A percentile compares a stretch with the other conserved stretches of the same genome.
These are phyloP conservation scores for Metarhizium humberi DNA, from an alignment of 2,329 filamentous ascomycete species.

Conservation along the genomic window DNA sequence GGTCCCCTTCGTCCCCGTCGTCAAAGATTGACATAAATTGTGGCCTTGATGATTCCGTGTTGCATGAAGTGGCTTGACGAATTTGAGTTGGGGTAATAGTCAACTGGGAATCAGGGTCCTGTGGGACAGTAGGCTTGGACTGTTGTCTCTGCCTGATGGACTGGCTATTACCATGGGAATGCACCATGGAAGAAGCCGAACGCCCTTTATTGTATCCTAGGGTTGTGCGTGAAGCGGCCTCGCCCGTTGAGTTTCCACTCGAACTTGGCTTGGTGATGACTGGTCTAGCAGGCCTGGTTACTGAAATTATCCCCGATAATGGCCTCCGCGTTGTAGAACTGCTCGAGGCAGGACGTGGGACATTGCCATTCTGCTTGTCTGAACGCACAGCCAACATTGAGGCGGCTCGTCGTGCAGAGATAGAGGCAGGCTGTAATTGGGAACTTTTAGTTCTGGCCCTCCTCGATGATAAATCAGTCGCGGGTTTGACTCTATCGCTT, in stretches of 20 bases:
- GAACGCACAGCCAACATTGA: conserved; percentile 37
- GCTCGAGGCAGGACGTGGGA: not conserved
- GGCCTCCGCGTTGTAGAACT: conserved; percentile 13
- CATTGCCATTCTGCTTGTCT: conserved; percentile 7
- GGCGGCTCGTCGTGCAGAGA: conserved; percentile 42
- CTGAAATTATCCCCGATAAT: conserved; percentile 20
- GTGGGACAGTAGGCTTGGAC: conserved; percentile 8
- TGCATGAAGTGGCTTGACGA: conserved; percentile 11
- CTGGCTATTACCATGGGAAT: conserved; percentile 14
- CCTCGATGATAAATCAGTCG: not conserved
- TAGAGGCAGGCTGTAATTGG: conserved; percentile 17
- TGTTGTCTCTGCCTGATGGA: conserved; percentile 8
- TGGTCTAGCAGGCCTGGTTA: conserved; percentile 25
- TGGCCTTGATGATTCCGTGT: conserved; percentile 27
- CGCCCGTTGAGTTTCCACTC: conserved; percentile 51
- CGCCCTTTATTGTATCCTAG: conserved; percentile 79
- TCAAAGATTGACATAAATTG: conserved; percentile 52
- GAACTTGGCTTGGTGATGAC: conserved; percentile 36
- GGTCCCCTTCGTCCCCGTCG: conserved; percentile 32
- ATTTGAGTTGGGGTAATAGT: conserved; percentile 39
- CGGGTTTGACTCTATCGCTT: not conserved
- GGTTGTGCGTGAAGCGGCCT: conserved; percentile 66
- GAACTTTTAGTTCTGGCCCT: conserved; percentile 3
- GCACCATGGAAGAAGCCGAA: conserved; percentile 37
- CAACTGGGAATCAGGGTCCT: conserved; percentile 14